Evolutionary conservation across 352 stramenopile species (phyloP).

Genomic region (Pilasporangium apinafurcum): DNA sequence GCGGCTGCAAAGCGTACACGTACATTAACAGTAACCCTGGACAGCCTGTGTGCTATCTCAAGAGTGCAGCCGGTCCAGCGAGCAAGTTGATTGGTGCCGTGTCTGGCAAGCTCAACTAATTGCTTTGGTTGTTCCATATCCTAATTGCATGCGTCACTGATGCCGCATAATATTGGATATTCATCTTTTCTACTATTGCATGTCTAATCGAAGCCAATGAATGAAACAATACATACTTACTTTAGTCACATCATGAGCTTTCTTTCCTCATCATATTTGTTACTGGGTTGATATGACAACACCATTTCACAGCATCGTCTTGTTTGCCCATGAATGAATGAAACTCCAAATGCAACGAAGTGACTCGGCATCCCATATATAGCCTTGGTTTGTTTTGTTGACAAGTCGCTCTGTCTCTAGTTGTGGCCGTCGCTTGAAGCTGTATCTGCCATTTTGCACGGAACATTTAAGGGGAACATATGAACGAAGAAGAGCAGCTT

Average conservation of each 20-base stretch:
- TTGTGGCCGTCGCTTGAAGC: neutral
- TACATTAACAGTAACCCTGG: slow-evolving; percentile 38
- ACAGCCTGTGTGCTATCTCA: slow-evolving; percentile 31
- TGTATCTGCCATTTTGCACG: no score
- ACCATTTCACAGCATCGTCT: neutral
- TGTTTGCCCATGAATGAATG: no score
- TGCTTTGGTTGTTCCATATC: no score
- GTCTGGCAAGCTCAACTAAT: slow-evolving; percentile 26
- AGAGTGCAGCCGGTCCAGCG: slow-evolving; percentile 17
- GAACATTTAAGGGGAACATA: slow-evolving; percentile 1
- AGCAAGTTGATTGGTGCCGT: slow-evolving; percentile 13
- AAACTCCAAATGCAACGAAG: no score
- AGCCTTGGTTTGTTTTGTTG: no score
- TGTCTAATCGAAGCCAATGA: neutral
- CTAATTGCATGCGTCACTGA: no score
- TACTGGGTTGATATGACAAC: neutral
- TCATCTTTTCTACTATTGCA: no score
- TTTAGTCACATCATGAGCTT: no score
- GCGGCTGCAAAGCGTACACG: slow-evolving; percentile 35
- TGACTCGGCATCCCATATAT: no score
- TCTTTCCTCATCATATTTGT: no score
- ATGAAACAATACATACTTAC: no score
- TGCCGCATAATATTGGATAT: no score
- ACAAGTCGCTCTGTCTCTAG: neutral
- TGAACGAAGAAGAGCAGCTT: slow-evolving; percentile 53